These are phyloP conservation scores for Geranium rotundifolium DNA, from an alignment of 345 rosid genomes.

Conservation along the genomic window DNA sequence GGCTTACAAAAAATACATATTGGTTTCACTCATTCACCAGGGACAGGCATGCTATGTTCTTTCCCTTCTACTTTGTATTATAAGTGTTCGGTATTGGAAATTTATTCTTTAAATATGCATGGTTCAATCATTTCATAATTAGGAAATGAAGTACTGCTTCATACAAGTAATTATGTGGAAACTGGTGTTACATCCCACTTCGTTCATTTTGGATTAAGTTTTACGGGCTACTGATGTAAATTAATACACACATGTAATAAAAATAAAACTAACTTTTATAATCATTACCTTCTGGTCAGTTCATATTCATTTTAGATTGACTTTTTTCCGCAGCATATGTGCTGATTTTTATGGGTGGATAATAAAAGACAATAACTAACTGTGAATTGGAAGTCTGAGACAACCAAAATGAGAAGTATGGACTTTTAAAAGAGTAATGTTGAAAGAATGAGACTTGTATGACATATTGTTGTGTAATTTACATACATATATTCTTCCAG, in stretches of 20 bases:
- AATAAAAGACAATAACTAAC: neutral
- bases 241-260: neutral
- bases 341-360: neutral
- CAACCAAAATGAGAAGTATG: neutral
- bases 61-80: neutral
- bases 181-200: neutral
- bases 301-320: neutral
- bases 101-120: too few species aligned
- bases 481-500: neutral
- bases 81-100: neutral
- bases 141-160: neutral
- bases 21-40: slow-evolving; percentile 72
- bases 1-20: slow-evolving; percentile 78
- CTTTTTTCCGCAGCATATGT: neutral
- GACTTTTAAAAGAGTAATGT: neutral
- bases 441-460: neutral
- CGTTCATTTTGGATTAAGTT: neutral
- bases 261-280: too few species aligned
- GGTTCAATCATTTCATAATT: neutral
- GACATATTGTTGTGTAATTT: neutral
- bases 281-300: neutral
- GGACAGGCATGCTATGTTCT: slow-evolving; percentile 20
- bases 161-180: neutral
- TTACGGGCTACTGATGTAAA: neutral
- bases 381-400: neutral